Evolutionary conservation across 768 basidiomycete species (phyloP).

Genomic region (Boletus subparvulus): DNA sequence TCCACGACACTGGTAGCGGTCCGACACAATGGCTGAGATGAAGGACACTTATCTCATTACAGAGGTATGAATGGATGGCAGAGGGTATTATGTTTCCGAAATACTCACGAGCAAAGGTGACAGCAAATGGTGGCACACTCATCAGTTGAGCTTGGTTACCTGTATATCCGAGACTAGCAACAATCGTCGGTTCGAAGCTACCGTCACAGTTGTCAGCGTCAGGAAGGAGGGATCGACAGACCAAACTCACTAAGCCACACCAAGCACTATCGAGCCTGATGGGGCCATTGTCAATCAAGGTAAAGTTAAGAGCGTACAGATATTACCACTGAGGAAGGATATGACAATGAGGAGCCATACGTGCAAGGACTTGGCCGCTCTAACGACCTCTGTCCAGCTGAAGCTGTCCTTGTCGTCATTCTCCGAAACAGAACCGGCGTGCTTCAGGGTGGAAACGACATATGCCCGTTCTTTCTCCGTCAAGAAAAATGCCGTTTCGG

Average conservation of each 20-base stretch:
- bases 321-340: slow-evolving; percentile 53
- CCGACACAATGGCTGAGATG: slow-evolving; percentile 49
- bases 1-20: slow-evolving; percentile 52
- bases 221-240: slow-evolving; percentile 18
- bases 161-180: slow-evolving; percentile 57
- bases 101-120: slow-evolving; percentile 39
- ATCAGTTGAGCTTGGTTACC: slow-evolving; percentile 57
- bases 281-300: background rate
- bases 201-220: slow-evolving; percentile 35
- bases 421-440: slow-evolving; percentile 35
- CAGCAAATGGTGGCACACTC: slow-evolving; percentile 43
- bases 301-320: background rate
- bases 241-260: slow-evolving; percentile 27
- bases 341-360: slow-evolving; percentile 49
- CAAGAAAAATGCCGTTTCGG: slow-evolving; percentile 50
- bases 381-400: slow-evolving; percentile 55
- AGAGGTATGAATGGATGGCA: background rate
- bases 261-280: slow-evolving; percentile 18
- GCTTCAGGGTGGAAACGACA: slow-evolving; percentile 31
- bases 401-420: slow-evolving; percentile 46
- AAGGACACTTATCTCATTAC: slow-evolving; percentile 34
- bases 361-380: slow-evolving; percentile 51
- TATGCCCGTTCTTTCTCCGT: slow-evolving; percentile 49
- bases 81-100: background rate
- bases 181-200: slow-evolving; percentile 72